Percentiles rank a stretch among this genome's conserved stretches.
Conservation (phyloP, 208 protist genomes). For the Trypanosoma lewisi region DNA sequence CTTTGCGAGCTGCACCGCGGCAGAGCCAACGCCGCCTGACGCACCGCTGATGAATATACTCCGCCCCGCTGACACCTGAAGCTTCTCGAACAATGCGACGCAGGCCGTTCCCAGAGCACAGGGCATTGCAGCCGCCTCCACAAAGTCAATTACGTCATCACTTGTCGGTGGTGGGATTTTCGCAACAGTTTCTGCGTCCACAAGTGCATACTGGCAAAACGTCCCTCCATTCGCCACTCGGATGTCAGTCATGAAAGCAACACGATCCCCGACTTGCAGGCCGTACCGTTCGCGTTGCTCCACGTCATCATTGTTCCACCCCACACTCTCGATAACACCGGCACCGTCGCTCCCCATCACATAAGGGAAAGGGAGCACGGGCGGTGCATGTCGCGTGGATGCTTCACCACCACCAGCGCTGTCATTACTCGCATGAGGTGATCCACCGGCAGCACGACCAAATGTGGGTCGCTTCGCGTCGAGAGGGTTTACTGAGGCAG, state of each 20-base stretch:
- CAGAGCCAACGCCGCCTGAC: slow-evolving; percentile 67
- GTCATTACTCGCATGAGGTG: slow-evolving; percentile 1
- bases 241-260: slow-evolving; percentile 61
- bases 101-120: slow-evolving; percentile 64
- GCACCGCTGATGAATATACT: slow-evolving; percentile 80
- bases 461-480: slow-evolving; percentile 45
- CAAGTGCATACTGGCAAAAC: slow-evolving; percentile 70
- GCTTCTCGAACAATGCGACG: slow-evolving; percentile 73
- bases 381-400: slow-evolving; percentile 24
- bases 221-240: slow-evolving; percentile 38
- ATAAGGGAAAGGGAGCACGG: slow-evolving; percentile 49
- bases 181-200: slow-evolving; percentile 43
- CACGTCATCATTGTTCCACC: slow-evolving; percentile 31
- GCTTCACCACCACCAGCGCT: slow-evolving; percentile 10
- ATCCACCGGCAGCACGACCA: background rate
- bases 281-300: slow-evolving; percentile 13
- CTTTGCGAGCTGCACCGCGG: slow-evolving; percentile 77
- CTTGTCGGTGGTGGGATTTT: slow-evolving; percentile 38
- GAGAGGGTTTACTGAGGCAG: slow-evolving; percentile 57
- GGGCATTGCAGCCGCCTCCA: slow-evolving; percentile 67
- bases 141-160: slow-evolving; percentile 52
- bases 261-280: slow-evolving; percentile 54
- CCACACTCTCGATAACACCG: slow-evolving; percentile 72
- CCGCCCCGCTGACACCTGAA: slow-evolving; percentile 47
- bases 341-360: slow-evolving; percentile 63